Base-by-base conservation (phyloP, 2,329 filamentous ascomycete species). In the Clarireedia homoeocarpa region DNA sequence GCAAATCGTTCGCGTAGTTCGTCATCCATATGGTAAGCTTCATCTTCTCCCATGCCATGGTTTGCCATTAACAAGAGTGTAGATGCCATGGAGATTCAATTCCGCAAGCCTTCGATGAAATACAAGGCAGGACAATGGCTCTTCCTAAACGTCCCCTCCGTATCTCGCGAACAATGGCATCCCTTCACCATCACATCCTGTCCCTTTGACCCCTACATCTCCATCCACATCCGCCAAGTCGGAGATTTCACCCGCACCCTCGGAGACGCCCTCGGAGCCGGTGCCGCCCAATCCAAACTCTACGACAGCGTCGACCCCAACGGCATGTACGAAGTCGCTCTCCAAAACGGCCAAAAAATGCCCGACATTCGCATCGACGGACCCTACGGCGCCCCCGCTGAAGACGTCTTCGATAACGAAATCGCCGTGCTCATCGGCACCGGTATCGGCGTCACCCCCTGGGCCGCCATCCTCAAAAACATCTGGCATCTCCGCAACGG, bases 81-180 rank as follows among this genome's bases (percentile, higher is more conserved):
- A 89, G 88, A 96, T 69, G 92, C 91, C 51, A 90, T 97, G 68
- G 94, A 99, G 74, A 91, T 99, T 60, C 94, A 99, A 71, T 97
- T 99, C 75, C 82, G 81, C 71, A 99, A 99, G 76, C 89, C 92
- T 5, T 94, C 88, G 57, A 95, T 99, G 86, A 89, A 85, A 69
- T 99, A 99, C 83, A 97, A 96, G 80, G 88, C 94, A 14, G 94
- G 94, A 34, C 94, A 99, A 74, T 99, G 92, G 91, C 83, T 97
- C 39, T 97, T 97, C 77, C 79, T 99, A 58, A 92, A 97, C 71
- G 85, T 95, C 24, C 94, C 94, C 0, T 86, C 88, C 6, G 83
- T 99, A 53, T 96, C 90, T 62, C 82, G 79, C 65, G 85, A 90
- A 69, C 91, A 99, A 75, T 99, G 94, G 94, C 94, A 99, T 73